These are phyloP conservation scores for Loxodes magnus DNA, from an alignment of 73 alveolate species.

Conservation along the genomic window DNA sequence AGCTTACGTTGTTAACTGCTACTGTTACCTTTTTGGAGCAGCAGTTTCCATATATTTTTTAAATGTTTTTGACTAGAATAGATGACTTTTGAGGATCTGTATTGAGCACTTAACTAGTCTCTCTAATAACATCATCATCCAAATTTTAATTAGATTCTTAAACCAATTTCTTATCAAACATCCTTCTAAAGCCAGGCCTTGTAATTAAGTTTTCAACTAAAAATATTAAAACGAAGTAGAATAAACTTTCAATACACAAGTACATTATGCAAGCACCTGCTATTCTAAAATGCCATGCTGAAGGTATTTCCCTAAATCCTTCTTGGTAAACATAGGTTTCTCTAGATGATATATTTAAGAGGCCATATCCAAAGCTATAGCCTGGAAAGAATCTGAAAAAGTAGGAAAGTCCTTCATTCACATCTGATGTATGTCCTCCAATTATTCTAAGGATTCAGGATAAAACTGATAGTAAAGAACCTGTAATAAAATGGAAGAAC, in stretches of 20 bases:
- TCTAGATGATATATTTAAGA: conserved; percentile 25
- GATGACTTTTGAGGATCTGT: conserved; percentile 25
- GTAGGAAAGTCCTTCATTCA: conserved; percentile 37
- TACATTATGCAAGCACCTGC: conserved; percentile 46
- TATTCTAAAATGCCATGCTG: conserved; percentile 13
- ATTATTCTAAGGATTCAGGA: conserved; percentile 39
- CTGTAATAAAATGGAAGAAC: conserved; percentile 37
- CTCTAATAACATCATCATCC: conserved; percentile 66
- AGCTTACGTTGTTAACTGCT: conserved; percentile 60
- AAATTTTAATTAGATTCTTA: too few relatives aligned
- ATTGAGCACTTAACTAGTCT: conserved; percentile 37
- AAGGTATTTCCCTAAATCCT: conserved; percentile 3
- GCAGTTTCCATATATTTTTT: conserved; percentile 42
- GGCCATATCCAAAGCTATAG: conserved; percentile 43
- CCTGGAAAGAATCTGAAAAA: conserved; percentile 49
- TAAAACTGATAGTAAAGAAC: conserved; percentile 41
- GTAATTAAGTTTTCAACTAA: conserved; percentile 19
- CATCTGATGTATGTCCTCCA: conserved; percentile 28
- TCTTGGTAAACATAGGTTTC: conserved; percentile 11
- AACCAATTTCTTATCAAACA: conserved; percentile 16
- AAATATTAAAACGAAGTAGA: conserved; percentile 8
- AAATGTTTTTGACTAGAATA: conserved; percentile 42
- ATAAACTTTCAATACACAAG: conserved; percentile 13
- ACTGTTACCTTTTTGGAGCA: conserved; percentile 26
- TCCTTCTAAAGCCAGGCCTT: conserved; percentile 15